These are phyloP conservation scores for Colletotrichum falcatum DNA, from an alignment of 2,329 filamentous ascomycete genomes.

Conservation along the genomic window DNA sequence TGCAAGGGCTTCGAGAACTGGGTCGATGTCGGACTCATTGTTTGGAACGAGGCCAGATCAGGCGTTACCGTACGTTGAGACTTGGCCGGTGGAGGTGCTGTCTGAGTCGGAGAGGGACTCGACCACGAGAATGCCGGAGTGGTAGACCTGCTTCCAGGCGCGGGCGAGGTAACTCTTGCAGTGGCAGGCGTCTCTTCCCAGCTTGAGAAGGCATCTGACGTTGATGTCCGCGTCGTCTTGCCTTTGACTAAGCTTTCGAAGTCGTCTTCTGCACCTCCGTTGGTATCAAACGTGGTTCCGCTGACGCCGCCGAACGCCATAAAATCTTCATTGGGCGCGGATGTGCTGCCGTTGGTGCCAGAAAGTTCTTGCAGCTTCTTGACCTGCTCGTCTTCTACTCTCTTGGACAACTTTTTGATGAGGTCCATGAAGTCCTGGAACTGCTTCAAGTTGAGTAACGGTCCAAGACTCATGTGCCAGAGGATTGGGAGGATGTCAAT, in stretches of 20 bases:
- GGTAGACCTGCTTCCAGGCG: conserved; percentile 50
- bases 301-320: conserved; percentile 78
- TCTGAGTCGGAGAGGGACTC: conserved; percentile 61
- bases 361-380: conserved; percentile 89
- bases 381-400: conserved; percentile 89
- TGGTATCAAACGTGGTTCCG: conserved; percentile 67
- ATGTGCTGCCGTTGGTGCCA: conserved; percentile 64
- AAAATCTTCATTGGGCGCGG: conserved; percentile 71
- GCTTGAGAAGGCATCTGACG: conserved; percentile 56
- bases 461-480: conserved; percentile 92
- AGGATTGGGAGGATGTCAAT: conserved; percentile 90
- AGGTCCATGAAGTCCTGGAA: conserved; percentile 92
- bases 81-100: conserved; percentile 51
- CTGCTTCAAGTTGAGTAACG: conserved; percentile 85
- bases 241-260: conserved; percentile 94
- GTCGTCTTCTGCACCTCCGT: conserved; percentile 73
- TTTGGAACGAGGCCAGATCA: conserved; percentile 66
- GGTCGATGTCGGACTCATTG: conserved; percentile 69
- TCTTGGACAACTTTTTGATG: conserved; percentile 82
- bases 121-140: conserved; percentile 73
- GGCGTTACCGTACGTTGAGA: conserved; percentile 68
- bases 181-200: conserved; percentile 62
- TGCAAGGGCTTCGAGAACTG: conserved; percentile 73
- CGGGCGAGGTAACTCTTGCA: conserved; percentile 50
- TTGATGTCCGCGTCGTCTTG: conserved; percentile 55